Conservation (phyloP, 2,329 filamentous ascomycete species). For the Colletotrichum endophyticum region DNA sequence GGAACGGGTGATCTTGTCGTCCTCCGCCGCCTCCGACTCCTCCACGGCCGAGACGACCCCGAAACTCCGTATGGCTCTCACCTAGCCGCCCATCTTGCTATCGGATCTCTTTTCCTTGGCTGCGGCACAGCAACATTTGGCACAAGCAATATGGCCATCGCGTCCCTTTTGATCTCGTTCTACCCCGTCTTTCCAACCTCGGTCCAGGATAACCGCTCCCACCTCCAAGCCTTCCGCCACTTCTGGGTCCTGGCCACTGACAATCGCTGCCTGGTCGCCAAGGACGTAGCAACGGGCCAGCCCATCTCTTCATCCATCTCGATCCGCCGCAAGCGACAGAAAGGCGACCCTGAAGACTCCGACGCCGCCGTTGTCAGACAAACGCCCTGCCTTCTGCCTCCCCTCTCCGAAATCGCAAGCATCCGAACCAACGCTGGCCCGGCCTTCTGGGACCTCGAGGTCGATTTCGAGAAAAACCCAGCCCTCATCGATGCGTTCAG, state of each 20-base stretch:
- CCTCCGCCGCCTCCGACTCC: constrained; percentile 81
- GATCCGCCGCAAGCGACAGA: constrained; percentile 60
- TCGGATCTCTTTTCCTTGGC: constrained; percentile 88
- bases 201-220: constrained; percentile 92
- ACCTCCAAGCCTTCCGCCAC: constrained; percentile 94
- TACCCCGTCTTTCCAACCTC: constrained; percentile 91
- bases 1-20: constrained; percentile 89
- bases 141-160: constrained; percentile 85
- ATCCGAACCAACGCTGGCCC: constrained; percentile 66
- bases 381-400: constrained; percentile 67
- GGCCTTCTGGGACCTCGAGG: constrained; percentile 79
- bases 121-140: constrained; percentile 93
- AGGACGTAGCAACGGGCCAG: constrained; percentile 84
- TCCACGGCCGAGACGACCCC: constrained; percentile 85
- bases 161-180: constrained; percentile 85
- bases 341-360: constrained; percentile 22
- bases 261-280: constrained; percentile 83
- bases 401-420: constrained; percentile 65
- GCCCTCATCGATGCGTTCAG: constrained; percentile 68
- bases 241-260: constrained; percentile 96
- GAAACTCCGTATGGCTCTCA: constrained; percentile 94
- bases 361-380: constrained; percentile 41
- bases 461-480: constrained; percentile 73
- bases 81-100: constrained; percentile 88
- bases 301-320: constrained; percentile 77